These are phyloP conservation scores for Paecilomyces sp. DNA, from an alignment of 2,329 filamentous ascomycete genomes.

Conservation along the genomic window DNA sequence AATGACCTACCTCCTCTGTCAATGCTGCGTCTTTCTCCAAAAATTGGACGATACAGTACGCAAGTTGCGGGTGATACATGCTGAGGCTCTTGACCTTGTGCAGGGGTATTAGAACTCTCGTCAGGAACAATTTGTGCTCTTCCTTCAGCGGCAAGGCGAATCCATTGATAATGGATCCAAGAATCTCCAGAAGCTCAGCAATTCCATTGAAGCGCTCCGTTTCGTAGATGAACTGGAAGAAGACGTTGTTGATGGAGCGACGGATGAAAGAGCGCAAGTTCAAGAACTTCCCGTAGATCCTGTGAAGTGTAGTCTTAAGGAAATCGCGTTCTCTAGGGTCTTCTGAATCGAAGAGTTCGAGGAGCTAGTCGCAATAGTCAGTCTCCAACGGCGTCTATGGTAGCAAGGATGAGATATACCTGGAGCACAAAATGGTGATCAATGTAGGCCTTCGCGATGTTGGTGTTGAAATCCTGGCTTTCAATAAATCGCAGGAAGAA, in stretches of 20 bases:
- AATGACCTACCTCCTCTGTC: constrained; percentile 74
- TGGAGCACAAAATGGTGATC: constrained; percentile 95
- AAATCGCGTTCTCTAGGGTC: constrained; percentile 95
- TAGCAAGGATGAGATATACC: constrained; percentile 30
- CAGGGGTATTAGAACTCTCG: constrained; percentile 80
- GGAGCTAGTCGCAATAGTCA: constrained; percentile 47
- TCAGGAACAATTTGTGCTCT: constrained; percentile 97
- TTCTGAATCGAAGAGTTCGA: constrained; percentile 98
- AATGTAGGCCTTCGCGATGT: constrained; percentile 97
- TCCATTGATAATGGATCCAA: constrained; percentile 98
- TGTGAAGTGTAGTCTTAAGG: constrained; percentile 92
- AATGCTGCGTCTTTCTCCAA: constrained; percentile 94
- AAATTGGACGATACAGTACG: constrained; percentile 98
- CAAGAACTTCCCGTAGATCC: constrained; percentile 98
- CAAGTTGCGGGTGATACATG: constrained; percentile 99
- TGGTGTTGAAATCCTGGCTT: constrained; percentile 99
- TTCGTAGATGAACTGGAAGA: constrained; percentile 99
- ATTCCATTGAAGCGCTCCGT: constrained; percentile 98
- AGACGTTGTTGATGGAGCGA: constrained; percentile 98
- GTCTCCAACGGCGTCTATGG: not conserved
- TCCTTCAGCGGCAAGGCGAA: constrained; percentile 96
- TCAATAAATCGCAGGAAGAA: constrained; percentile 99
- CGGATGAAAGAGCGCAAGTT: constrained; percentile 96
- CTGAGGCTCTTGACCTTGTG: constrained; percentile 98
- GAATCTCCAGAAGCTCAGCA: constrained; percentile 89